Evolutionary conservation across 371 early-diverging fungal genomes (phyloP).

Genomic region (Mucor irregularis): DNA sequence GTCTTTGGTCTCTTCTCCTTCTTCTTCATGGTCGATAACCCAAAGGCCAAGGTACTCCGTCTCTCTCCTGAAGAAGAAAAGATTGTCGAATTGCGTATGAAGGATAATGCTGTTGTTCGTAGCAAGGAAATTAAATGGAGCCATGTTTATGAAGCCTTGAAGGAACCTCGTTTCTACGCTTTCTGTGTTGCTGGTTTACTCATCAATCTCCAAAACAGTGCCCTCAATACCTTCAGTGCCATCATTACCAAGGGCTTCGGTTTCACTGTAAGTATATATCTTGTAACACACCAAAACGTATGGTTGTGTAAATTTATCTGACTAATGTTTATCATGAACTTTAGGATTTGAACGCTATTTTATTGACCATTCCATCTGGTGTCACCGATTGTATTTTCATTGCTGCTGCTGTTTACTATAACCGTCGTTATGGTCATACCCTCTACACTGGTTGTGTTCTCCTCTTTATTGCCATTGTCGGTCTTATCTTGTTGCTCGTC

Average conservation of each 20-base stretch:
- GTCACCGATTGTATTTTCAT: constrained; percentile 32
- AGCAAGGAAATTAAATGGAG: constrained; percentile 6
- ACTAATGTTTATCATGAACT: neutral
- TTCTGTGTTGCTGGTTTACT: constrained; percentile 31
- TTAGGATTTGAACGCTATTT: constrained; percentile 35
- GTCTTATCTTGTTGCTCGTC: constrained; percentile 35
- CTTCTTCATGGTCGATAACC: constrained; percentile 39
- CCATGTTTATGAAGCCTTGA: constrained; percentile 19
- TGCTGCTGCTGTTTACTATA: constrained; percentile 33
- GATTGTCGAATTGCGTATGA: constrained; percentile 28
- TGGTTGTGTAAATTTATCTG: neutral
- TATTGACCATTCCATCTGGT: constrained; percentile 42
- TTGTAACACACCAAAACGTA: neutral
- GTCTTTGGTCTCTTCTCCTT: constrained; percentile 27
- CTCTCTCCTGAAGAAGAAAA: constrained; percentile 37
- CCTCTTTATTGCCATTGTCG: constrained; percentile 29
- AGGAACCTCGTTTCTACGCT: constrained; percentile 22
- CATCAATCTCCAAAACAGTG: constrained; percentile 43
- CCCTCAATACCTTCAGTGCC: constrained; percentile 32
- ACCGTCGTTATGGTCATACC: constrained; percentile 36
- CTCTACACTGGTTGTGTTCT: constrained; percentile 27
- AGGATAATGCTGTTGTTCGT: constrained; percentile 27
- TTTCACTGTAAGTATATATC: constrained; percentile 31
- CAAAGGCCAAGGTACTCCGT: constrained; percentile 24
- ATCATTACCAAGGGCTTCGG: constrained; percentile 43